phyloP scores from a whole-genome alignment of 2,329 filamentous ascomycete species.

The Colletotrichum coccodes region DNA sequence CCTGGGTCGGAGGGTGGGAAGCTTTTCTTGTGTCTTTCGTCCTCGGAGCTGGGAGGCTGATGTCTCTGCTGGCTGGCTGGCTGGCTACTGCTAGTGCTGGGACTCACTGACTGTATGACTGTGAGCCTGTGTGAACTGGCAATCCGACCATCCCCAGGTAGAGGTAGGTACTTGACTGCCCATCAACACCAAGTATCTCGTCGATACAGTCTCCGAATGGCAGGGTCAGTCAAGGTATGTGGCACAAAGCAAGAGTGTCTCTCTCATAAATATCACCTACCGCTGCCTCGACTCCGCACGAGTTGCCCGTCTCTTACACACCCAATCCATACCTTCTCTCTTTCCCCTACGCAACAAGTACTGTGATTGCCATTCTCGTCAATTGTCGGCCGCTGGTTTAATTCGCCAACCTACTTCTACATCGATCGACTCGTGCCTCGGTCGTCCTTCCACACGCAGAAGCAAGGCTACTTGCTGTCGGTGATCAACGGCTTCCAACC shows the following conservation, averaged over 20 bases:
- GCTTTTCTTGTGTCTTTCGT: conserved; percentile 17
- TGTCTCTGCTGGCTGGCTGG: conserved; percentile 2
- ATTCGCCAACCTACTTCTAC: not conserved
- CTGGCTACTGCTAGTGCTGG: no score
- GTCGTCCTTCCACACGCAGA: conserved; percentile 2
- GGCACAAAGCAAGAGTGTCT: conserved; percentile 11
- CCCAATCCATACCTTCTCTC: not conserved
- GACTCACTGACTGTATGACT: conserved; percentile 7
- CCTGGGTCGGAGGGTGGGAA: conserved; percentile 30
- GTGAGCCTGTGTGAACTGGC: not conserved
- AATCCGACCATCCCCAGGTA: not conserved
- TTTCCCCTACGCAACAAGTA: not conserved
- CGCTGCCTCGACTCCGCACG: conserved; percentile 11
- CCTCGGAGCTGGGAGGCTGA: not conserved
- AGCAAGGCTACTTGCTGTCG: conserved; percentile 6
- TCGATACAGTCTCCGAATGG: conserved; percentile 4
- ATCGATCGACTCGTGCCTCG: conserved; percentile 4
- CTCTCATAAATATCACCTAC: conserved; percentile 29
- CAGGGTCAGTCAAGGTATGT: conserved; percentile 8
- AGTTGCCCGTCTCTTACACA: not conserved
- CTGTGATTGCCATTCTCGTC: not conserved
- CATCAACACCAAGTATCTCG: conserved; percentile 10
- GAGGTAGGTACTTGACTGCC: conserved; percentile 9
- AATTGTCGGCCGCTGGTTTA: not conserved
- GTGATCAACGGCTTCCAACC: conserved; percentile 15